These are phyloP conservation scores for Chlorophyllum brunneum DNA, from an alignment of 768 basidiomycete genomes.

Conservation along the genomic window DNA sequence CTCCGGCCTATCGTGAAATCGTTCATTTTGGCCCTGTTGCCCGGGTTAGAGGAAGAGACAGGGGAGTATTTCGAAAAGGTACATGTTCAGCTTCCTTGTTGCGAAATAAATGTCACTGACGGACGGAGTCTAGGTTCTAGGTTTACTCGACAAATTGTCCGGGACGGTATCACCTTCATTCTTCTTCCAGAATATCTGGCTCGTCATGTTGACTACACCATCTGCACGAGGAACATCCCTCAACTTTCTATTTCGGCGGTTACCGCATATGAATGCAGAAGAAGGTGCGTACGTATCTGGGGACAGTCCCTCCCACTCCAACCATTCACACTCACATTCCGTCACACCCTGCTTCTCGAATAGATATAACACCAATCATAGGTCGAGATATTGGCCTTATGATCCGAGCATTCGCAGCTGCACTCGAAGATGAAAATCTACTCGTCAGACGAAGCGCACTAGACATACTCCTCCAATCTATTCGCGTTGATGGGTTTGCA, in stretches of 20 bases:
- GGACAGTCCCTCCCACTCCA: not conserved
- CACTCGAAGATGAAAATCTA: slow-evolving; percentile 90
- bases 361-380: slow-evolving; percentile 67
- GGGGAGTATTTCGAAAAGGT: slow-evolving; percentile 96
- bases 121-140: slow-evolving; percentile 55
- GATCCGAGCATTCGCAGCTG: slow-evolving; percentile 88
- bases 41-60: slow-evolving; percentile 96
- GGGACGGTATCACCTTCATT: slow-evolving; percentile 82
- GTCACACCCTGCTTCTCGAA: not conserved
- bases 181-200: slow-evolving; percentile 95
- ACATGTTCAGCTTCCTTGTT: slow-evolving; percentile 13
- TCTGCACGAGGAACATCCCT: slow-evolving; percentile 81
- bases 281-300: slow-evolving; percentile 49
- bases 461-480: slow-evolving; percentile 76
- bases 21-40: slow-evolving; percentile 88
- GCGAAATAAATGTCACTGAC: slow-evolving; percentile 1
- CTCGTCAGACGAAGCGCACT: slow-evolving; percentile 84
- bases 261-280: slow-evolving; percentile 65
- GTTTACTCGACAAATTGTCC: slow-evolving; percentile 76
- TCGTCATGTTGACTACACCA: slow-evolving; percentile 88
- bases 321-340: not conserved
- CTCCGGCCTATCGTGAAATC: slow-evolving; percentile 92
- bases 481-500: slow-evolving; percentile 69
- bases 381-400: slow-evolving; percentile 90
- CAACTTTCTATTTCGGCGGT: slow-evolving; percentile 78